Base-by-base conservation (phyloP, 2,329 filamentous ascomycete genomes). In the Ilyonectria destructans region DNA sequence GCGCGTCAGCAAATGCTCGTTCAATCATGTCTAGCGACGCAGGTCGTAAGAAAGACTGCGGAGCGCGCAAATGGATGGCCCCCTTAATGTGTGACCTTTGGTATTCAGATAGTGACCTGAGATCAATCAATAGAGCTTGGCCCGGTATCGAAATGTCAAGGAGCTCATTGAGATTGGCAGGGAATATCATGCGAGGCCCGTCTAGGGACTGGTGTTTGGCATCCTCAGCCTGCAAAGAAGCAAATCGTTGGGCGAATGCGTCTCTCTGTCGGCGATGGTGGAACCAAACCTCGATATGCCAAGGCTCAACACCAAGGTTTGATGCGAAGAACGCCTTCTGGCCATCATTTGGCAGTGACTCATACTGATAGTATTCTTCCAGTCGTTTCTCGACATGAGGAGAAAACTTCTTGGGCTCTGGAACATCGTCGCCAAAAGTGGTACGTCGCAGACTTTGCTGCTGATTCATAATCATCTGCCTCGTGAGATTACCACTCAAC, bases 281-380 rank as follows among this genome's bases (percentile, higher is more conserved):
- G 73, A 88, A 89, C 87, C 87, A 89, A 61, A 87, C 82, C 64
- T 87, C 82, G 31, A 89, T 82, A 69, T 88, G 85, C 55, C 80
- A 78, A 3, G 83, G 81, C 62, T 88, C 86, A 26, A 88, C 84
- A 15, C 85, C 85, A 2, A 89, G 77, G 46, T 85, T 89, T 0
- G 87, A 89, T 10, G 87, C 86, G 48, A 88, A 79, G 73, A 88
- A 86, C 46, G 86, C 86, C 40, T 84, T 84, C 46, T 87, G 83
- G 1, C 83, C 84, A 54, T 86, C 81, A 48, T 81, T 87, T 2
- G 87, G 87, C 1, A 83, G 75, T 2, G 85, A 80, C 31, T 87
- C 82, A 7, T 79, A 78, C 29, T 84, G 81, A 69, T 87, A 89
- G 67, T 88, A 89, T 29, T 86, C 83, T 61, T 89, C 87, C 2